phyloP scores from a whole-genome alignment of 202 grass and related monocot species.

The Sporobolus alterniflorus region DNA sequence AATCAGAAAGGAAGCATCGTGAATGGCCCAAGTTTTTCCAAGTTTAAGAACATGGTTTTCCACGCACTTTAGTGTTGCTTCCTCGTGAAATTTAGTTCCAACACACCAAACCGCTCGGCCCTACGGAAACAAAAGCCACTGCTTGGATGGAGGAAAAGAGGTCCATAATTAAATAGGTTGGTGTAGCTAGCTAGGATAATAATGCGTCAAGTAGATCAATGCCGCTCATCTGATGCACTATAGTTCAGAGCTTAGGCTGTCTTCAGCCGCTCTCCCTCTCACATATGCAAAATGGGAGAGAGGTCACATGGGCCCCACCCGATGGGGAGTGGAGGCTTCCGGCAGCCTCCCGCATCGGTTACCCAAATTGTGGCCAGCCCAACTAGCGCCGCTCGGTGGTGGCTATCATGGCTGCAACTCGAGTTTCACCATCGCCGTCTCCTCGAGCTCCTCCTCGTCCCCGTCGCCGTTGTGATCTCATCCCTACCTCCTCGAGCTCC shows the following conservation, averaged over 20 bases:
- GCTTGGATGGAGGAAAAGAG: constrained; percentile 5
- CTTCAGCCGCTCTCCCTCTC: too few relatives aligned
- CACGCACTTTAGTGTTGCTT: constrained; percentile 47
- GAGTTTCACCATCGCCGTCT: too few relatives aligned
- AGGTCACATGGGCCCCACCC: too few relatives aligned
- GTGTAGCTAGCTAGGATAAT: not conserved
- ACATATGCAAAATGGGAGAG: too few relatives aligned
- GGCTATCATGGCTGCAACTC: too few relatives aligned
- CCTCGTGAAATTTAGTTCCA: constrained; percentile 36
- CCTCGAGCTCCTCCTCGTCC: too few relatives aligned
- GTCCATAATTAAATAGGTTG: not conserved
- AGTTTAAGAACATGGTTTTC: constrained; percentile 20
- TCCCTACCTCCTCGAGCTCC: too few relatives aligned
- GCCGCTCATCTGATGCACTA: not conserved
- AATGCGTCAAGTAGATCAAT: not conserved
- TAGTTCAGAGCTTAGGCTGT: constrained; percentile 7
- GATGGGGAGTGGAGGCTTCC: too few relatives aligned
- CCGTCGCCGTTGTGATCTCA: too few relatives aligned
- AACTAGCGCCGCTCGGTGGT: too few relatives aligned
- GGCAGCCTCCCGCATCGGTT: too few relatives aligned
- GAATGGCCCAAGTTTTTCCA: constrained; percentile 37
- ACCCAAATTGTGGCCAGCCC: too few relatives aligned
- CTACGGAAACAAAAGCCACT: not conserved
- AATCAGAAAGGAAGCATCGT: constrained; percentile 50
- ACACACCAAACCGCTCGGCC: constrained; percentile 27